Evolutionary conservation across 192 early-diverging fungal species (phyloP), one percentile per base, ranked within the genome.

Genomic region (Coemansia sp.): DNA sequence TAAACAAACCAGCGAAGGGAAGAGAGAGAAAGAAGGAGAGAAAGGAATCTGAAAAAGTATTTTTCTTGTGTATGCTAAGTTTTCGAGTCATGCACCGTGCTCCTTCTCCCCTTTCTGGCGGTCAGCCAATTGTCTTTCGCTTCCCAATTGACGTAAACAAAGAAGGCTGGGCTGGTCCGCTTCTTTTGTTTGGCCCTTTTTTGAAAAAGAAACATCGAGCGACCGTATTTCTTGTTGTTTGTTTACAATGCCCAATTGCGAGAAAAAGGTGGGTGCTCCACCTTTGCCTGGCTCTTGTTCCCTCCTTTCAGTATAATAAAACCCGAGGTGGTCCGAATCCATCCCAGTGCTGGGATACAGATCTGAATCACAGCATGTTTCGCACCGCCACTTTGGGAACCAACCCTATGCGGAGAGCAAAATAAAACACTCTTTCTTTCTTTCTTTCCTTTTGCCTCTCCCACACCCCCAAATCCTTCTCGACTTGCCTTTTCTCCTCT

Each of bases 41-140:
- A 53, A 57, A 36, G 1, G 50, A 56, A 36, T 13, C 44, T 36
- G 58, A n/a, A 23, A 44, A 25, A 5, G 17, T 22, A 22, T 44
- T 20, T 17, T 20, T 56, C n/a, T 56, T 56, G 3, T 60, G 37
- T 42, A 56, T 64, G 29, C 37, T n/a, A 48, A 4, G n/a, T 17
- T 33, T 5, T 30, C 54, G 15, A 40, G 36, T 40, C 36, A 36
- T 57, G 36, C 36, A 28, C 27, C 25, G 20, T 1, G 31, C 50
- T 29, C 1, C 40, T 41, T 44, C 59, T 22, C 34, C 50, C 10
- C 22, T 22, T n/a, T 48, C 57, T 55, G 15, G 17, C 25, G 4
- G 34, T 17, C 45, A 48, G 23, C 45, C 45, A 48, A 48, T 48
- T 48, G 45, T 48, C n/a, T 48, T 48, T 8, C 45, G 22, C 10